Conservation (phyloP, 495 filamentous ascomycete species). For the Lindgomyces ingoldianus region DNA sequence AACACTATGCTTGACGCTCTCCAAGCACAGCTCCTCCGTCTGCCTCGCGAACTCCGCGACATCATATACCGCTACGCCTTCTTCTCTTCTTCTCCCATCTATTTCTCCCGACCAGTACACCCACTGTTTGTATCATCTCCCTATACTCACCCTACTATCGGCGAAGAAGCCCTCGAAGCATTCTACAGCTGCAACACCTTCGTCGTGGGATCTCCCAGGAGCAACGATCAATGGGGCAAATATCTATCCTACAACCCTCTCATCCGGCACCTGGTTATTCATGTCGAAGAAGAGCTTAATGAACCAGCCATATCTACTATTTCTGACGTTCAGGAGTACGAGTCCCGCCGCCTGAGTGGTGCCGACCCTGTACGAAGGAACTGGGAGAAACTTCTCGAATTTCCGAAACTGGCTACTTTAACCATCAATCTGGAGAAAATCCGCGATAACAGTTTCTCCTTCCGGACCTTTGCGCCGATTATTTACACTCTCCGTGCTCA, state of each 20-base stretch:
- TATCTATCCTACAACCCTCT: background rate
- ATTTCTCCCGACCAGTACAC: background rate
- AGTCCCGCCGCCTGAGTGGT: background rate
- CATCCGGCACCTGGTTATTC: constrained; percentile 13
- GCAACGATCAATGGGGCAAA: background rate
- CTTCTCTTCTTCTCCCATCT: background rate
- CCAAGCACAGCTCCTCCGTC: background rate
- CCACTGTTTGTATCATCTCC: background rate
- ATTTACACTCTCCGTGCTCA: constrained; percentile 4
- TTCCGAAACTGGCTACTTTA: constrained; percentile 7
- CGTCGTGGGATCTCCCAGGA: background rate
- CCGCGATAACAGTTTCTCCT: background rate
- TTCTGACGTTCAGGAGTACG: background rate
- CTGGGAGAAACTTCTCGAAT: constrained; percentile 14
- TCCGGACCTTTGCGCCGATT: constrained; percentile 5
- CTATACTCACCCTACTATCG: constrained; percentile 3
- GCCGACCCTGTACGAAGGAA: background rate
- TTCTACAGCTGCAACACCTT: constrained; percentile 21
- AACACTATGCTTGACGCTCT: background rate
- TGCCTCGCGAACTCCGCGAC: constrained; percentile 15
- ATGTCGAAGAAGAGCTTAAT: background rate
- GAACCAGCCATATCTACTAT: background rate
- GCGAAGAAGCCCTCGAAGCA: constrained; percentile 12
- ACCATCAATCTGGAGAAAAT: constrained; percentile 11
- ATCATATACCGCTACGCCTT: constrained; percentile 6